These are phyloP conservation scores for Allomyces macrogynus DNA, from an alignment of 192 early-diverging fungal species.

Conservation along the genomic window DNA sequence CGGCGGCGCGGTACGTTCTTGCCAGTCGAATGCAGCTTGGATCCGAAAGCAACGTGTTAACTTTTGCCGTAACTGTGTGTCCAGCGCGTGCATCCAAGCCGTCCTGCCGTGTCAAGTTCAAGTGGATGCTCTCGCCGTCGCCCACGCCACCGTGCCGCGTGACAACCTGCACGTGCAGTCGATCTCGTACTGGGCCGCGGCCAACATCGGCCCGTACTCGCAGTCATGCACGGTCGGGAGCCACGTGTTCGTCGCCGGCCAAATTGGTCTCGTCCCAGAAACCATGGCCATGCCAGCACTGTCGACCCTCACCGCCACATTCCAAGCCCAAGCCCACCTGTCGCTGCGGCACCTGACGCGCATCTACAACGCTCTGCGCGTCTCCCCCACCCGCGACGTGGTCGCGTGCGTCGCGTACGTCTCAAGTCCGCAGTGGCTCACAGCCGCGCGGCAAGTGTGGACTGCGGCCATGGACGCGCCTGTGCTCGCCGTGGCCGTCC, in stretches of 20 bases:
- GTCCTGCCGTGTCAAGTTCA: not conserved
- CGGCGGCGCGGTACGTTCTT: not conserved
- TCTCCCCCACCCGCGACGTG: not conserved
- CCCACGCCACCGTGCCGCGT: not conserved
- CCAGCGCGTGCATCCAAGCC: not conserved
- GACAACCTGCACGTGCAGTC: not conserved
- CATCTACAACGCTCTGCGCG: not conserved
- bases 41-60: no score
- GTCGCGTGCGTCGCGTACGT: not conserved
- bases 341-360: not conserved
- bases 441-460: not conserved
- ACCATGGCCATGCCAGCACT: not conserved
- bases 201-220: constrained; percentile 1
- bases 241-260: not conserved
- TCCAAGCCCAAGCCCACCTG: not conserved
- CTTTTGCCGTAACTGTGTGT: no score
- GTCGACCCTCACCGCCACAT: not conserved
- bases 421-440: not conserved
- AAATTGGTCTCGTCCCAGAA: not conserved
- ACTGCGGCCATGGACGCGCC: not conserved
- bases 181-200: not conserved
- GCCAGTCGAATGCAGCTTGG: no score
- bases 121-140: not conserved
- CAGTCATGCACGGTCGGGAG: not conserved
- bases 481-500: not conserved